Evolutionary conservation across 2,329 filamentous ascomycete species (phyloP).

Genomic region (Paecilomyces dactylethromorphus): DNA sequence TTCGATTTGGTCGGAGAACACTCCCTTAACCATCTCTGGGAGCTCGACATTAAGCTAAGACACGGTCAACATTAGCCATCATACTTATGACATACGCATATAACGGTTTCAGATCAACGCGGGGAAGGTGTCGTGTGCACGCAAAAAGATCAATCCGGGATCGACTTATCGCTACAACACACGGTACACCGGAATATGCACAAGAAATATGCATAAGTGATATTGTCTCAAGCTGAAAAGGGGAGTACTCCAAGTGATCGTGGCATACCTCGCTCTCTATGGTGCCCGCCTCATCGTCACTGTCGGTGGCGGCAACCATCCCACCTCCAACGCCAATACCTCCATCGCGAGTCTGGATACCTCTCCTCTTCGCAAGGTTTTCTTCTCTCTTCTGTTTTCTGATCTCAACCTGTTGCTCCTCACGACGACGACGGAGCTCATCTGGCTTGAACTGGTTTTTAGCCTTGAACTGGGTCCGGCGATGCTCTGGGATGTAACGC

Average conservation of each 20-base stretch:
- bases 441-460: constrained; percentile 99
- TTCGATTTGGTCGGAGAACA: constrained; percentile 98
- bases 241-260: constrained; percentile 9
- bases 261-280: constrained; percentile 88
- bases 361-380: constrained; percentile 96
- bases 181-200: neutral
- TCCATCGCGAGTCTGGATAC: constrained; percentile 74
- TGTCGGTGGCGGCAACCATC: constrained; percentile 84
- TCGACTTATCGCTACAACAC: neutral
- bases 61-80: constrained; percentile 13
- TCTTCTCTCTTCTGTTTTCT: constrained; percentile 98
- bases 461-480: constrained; percentile 98
- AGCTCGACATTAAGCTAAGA: constrained; percentile 90
- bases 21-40: constrained; percentile 93
- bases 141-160: neutral
- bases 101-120: neutral
- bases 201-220: constrained; percentile 2
- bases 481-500: constrained; percentile 98
- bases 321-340: constrained; percentile 50
- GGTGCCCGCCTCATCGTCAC: constrained; percentile 91
- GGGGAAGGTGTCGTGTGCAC: neutral
- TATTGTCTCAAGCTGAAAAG: constrained; percentile 8
- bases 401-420: constrained; percentile 99
- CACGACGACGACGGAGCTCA: constrained; percentile 93
- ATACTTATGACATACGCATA: neutral